Percentiles rank a stretch among this genome's conserved stretches.
phyloP scores from a whole-genome alignment of 768 basidiomycete genomes.

The Scleroderma citrinum region DNA sequence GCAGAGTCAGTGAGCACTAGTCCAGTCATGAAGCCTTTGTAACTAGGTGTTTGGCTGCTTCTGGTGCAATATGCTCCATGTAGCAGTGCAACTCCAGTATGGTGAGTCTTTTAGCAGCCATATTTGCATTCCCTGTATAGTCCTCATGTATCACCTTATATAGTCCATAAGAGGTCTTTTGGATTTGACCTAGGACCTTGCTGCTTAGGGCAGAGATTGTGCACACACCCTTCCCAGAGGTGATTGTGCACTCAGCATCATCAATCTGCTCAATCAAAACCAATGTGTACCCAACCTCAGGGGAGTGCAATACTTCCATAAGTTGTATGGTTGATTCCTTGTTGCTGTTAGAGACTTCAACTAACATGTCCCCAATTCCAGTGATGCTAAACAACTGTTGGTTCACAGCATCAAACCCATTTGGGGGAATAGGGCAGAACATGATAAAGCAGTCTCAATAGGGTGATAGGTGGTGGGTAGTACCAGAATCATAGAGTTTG shows the following conservation, averaged over 20 bases:
- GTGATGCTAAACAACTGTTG: not conserved
- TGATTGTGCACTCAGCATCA: not conserved
- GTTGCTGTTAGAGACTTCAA: not conserved
- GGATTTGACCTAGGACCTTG: not conserved
- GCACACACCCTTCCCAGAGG: not conserved
- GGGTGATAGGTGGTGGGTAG: not conserved
- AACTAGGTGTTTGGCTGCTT: not conserved
- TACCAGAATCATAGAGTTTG: slow-evolving; percentile 16
- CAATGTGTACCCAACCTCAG: not conserved
- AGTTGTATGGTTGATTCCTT: slow-evolving; percentile 6
- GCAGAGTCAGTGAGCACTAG: not conserved
- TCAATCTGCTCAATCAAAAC: not conserved
- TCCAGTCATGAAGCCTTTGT: not conserved
- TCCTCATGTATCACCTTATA: too few species aligned
- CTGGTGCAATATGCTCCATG: slow-evolving; percentile 27
- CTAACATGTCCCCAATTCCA: not conserved
- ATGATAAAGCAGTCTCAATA: not conserved
- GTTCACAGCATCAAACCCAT: not conserved
- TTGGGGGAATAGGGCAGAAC: not conserved
- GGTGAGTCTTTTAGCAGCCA: slow-evolving; percentile 14
- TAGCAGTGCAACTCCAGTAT: slow-evolving; percentile 21
- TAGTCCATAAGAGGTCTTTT: not conserved
- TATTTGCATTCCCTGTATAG: not conserved
- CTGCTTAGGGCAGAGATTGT: not conserved
- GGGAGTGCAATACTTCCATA: not conserved